Conservation (phyloP, 1,139 yeast genomes). For the Diutina rugosa region DNA sequence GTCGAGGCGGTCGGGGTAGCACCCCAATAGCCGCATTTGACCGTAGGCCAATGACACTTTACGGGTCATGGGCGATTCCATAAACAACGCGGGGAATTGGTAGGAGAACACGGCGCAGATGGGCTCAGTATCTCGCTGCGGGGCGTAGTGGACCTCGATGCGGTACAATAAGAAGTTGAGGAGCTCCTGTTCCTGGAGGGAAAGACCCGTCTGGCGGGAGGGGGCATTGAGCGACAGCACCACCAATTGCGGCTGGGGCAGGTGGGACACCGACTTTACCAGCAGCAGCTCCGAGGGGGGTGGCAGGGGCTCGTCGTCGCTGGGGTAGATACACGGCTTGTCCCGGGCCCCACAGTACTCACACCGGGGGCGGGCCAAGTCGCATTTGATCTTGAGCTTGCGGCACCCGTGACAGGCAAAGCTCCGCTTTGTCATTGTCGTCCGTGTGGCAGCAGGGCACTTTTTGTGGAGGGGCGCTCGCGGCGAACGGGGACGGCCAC, state of each 20-base stretch:
- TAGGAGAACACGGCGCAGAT: not conserved
- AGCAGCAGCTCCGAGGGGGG: too few relatives aligned
- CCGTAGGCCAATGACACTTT: not conserved
- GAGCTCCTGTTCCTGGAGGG: not conserved
- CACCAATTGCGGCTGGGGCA: not conserved
- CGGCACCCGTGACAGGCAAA: not conserved
- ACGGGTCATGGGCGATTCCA: not conserved
- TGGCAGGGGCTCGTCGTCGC: not conserved
- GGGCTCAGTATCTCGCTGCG: not conserved
- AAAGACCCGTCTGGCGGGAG: not conserved
- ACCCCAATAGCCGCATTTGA: not conserved
- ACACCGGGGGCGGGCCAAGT: not conserved
- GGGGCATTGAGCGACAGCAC: not conserved
- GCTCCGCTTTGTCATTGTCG: not conserved
- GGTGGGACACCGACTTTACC: not conserved
- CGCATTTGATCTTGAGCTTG: conserved; percentile 1
- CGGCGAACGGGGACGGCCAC: not conserved
- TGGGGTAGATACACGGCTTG: not conserved
- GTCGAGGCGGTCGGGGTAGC: not conserved
- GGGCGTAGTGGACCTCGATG: not conserved
- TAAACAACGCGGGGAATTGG: not conserved
- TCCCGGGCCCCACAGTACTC: not conserved
- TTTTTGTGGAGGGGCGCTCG: not conserved
- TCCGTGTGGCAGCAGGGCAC: not conserved
- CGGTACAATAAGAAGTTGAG: not conserved